Conservation (phyloP, 208 protist genomes). For the Leishmania arabica region DNA sequence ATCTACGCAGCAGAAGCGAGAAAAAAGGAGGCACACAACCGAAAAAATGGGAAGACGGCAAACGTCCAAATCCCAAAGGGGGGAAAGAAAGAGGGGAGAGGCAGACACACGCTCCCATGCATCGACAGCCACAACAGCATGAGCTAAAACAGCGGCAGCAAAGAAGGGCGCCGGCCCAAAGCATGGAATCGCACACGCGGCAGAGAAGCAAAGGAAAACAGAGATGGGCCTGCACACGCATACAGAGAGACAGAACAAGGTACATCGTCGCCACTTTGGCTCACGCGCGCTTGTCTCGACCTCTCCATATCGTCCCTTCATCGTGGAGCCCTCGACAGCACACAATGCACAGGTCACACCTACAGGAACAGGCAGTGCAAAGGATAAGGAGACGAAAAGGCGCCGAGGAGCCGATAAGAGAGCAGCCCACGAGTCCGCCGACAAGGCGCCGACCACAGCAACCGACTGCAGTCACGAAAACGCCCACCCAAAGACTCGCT, state of each 20-base stretch:
- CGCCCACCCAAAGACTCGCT: background rate
- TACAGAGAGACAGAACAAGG: background rate
- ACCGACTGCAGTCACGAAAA: background rate
- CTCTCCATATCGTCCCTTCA: background rate
- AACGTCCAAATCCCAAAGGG: too few species aligned
- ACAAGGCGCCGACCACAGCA: background rate
- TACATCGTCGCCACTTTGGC: background rate
- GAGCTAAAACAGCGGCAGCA: background rate
- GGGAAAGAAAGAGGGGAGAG: background rate
- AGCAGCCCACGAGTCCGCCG: background rate
- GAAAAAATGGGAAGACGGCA: background rate
- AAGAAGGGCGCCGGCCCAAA: background rate
- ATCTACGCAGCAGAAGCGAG: background rate
- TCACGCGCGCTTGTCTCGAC: background rate
- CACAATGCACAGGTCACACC: background rate
- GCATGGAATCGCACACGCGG: background rate
- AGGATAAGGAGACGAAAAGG: background rate
- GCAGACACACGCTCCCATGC: background rate
- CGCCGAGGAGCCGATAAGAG: background rate
- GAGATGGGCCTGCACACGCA: background rate
- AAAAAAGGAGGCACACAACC: background rate
- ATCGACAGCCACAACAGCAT: background rate
- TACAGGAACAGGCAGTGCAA: background rate
- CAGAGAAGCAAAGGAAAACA: background rate
- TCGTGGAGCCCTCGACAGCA: background rate